A percentile compares a stretch with the other conserved stretches of the same genome.
phyloP scores from a whole-genome alignment of 805 yeast species.

The Metschnikowia lachancei region DNA sequence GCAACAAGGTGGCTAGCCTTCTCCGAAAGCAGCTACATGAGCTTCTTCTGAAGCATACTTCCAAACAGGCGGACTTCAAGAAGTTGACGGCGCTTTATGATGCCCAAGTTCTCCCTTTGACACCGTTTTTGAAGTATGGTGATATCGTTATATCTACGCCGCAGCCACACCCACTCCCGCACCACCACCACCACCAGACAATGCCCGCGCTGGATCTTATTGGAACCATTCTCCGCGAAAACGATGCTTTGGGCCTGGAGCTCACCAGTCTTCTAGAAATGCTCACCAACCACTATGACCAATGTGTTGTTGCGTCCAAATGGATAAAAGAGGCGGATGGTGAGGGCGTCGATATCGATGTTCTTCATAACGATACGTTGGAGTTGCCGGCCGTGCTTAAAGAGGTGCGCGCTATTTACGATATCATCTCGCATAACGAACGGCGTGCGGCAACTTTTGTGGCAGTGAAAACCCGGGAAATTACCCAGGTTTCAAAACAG shows the following conservation, averaged over 20 bases:
- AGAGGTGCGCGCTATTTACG: conserved; percentile 30
- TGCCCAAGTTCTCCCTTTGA: conserved; percentile 13
- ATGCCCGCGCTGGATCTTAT: conserved; percentile 7
- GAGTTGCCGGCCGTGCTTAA: conserved; percentile 58
- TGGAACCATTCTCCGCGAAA: conserved; percentile 29
- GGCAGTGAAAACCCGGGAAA: conserved; percentile 13
- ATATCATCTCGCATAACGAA: conserved; percentile 36
- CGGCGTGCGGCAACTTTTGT: conserved; percentile 27
- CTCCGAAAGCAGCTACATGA: conserved; percentile 1
- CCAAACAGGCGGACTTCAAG: conserved; percentile 16
- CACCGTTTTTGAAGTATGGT: conserved; percentile 6
- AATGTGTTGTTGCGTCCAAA: conserved; percentile 51
- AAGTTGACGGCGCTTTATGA: conserved; percentile 17
- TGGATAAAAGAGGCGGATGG: conserved; percentile 3
- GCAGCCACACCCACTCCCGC: no score
- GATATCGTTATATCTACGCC: background rate
- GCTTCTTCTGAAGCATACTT: conserved; percentile 4
- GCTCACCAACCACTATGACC: conserved; percentile 80
- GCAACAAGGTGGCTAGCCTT: conserved; percentile 4
- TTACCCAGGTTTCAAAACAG: conserved; percentile 17
- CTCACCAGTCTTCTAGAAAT: conserved; percentile 67
- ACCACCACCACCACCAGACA: background rate
- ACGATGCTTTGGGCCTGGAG: conserved; percentile 57
- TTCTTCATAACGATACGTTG: conserved; percentile 49
- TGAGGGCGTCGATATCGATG: conserved; percentile 34